phyloP scores from a whole-genome alignment of 1,139 yeast species.

The Yamadazyma buinensis region DNA sequence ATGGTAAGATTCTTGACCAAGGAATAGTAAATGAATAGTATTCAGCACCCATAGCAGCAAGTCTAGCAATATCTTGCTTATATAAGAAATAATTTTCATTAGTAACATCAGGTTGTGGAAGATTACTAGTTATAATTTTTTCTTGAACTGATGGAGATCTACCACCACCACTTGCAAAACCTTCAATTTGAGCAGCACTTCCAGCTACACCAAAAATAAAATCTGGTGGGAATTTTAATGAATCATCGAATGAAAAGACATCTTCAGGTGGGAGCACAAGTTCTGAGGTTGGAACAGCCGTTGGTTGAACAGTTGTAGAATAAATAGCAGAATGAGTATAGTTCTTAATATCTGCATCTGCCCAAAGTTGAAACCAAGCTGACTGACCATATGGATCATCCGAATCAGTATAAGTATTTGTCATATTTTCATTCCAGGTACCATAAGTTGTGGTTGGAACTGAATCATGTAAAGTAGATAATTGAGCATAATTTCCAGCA shows the following conservation, averaged over 20 bases:
- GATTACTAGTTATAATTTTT: conserved; percentile 8
- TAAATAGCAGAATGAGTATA: conserved; percentile 16
- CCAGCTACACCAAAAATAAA: conserved; percentile 24
- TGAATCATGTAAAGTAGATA: conserved; percentile 11
- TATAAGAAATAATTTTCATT: conserved; percentile 30
- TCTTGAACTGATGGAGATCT: conserved; percentile 31
- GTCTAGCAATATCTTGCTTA: conserved; percentile 28
- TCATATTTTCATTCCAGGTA: conserved; percentile 15
- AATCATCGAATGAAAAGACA: conserved; percentile 14
- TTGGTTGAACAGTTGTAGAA: conserved; percentile 19
- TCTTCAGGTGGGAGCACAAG: conserved; percentile 20
- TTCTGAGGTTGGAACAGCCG: conserved; percentile 18
- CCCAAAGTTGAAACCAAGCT: conserved; percentile 21
- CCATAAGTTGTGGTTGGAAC: conserved; percentile 18
- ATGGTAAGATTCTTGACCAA: conserved; percentile 32
- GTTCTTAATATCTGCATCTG: conserved; percentile 12
- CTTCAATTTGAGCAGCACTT: conserved; percentile 32
- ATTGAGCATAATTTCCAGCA: conserved; percentile 14
- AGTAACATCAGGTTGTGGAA: conserved; percentile 22
- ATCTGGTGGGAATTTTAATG: conserved; percentile 17
- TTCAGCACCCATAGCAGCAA: conserved; percentile 31
- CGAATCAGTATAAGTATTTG: conserved; percentile 15
- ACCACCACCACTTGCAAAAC: conserved; percentile 31
- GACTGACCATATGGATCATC: conserved; percentile 21
- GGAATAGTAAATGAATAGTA: conserved; percentile 30